phyloP scores from a whole-genome alignment of 2,329 filamentous ascomycete genomes.

The Exophiala mesophila region DNA sequence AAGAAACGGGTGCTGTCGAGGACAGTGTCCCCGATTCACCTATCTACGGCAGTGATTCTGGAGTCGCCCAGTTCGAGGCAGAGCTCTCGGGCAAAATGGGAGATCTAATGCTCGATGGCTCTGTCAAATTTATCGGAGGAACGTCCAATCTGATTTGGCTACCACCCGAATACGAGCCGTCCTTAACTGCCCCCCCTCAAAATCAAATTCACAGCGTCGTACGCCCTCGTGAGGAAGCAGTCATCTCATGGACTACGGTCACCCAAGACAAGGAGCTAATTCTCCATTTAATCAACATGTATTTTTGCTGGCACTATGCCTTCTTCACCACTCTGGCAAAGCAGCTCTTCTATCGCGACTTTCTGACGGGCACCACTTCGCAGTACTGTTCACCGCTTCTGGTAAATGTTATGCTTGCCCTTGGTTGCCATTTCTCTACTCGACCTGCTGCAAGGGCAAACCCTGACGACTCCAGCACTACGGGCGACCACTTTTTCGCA shows the following conservation, averaged over 20 bases:
- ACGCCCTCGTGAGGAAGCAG: constrained; percentile 58
- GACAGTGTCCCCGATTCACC: constrained; percentile 32
- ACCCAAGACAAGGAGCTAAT: constrained; percentile 75
- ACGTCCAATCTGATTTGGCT: constrained; percentile 90
- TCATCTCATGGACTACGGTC: constrained; percentile 82
- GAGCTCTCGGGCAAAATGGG: constrained; percentile 92
- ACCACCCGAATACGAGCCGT: constrained; percentile 46
- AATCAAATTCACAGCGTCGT: constrained; percentile 39
- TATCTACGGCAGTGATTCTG: constrained; percentile 31
- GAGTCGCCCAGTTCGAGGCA: constrained; percentile 56
- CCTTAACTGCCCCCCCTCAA: constrained; percentile 19
- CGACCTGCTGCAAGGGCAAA: constrained; percentile 66
- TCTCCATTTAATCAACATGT: constrained; percentile 88
- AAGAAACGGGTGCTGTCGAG: constrained; percentile 45
- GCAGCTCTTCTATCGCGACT: constrained; percentile 80
- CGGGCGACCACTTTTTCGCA: constrained; percentile 92
- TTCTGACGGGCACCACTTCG: constrained; percentile 63
- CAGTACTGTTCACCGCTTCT: constrained; percentile 83
- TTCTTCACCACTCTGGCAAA: constrained; percentile 92
- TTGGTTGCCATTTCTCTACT: constrained; percentile 89
- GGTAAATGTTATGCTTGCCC: constrained; percentile 87
- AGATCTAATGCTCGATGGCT: constrained; percentile 79
- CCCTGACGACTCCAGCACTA: constrained; percentile 71
- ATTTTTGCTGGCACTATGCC: constrained; percentile 96
- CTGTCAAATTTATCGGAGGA: constrained; percentile 84